Evolutionary conservation across 805 yeast genomes (phyloP).

Genomic region (Saturnispora gosingensis): DNA sequence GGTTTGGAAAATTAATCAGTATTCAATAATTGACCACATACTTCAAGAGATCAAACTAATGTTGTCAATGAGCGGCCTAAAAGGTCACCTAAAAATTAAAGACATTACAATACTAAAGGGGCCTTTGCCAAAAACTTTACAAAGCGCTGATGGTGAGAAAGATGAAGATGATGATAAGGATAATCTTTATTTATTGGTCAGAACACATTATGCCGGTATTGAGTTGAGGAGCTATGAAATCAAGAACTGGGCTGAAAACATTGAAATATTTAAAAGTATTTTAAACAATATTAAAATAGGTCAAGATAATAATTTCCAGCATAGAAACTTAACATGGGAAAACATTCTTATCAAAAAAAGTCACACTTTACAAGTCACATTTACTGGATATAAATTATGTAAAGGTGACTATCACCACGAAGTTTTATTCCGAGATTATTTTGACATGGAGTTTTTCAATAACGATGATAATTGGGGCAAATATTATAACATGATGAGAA

Average conservation of each 20-base stretch:
- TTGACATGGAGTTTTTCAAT: not conserved
- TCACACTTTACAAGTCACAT: not conserved
- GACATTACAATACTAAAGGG: not conserved
- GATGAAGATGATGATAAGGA: not conserved
- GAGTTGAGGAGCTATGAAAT: not conserved
- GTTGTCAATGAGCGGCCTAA: not conserved
- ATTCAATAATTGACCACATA: not conserved
- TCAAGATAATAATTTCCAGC: not conserved
- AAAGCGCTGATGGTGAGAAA: not conserved
- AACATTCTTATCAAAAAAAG: not conserved
- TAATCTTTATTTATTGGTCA: not conserved
- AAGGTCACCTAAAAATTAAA: not conserved
- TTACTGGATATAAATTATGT: not conserved
- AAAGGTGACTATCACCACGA: not conserved
- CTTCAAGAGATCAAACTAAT: not conserved
- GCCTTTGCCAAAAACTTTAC: not conserved
- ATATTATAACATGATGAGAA: not conserved
- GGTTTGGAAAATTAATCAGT: not conserved
- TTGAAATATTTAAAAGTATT: not conserved
- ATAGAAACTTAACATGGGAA: not conserved
- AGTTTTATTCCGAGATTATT: not conserved
- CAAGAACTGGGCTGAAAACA: not conserved
- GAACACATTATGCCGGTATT: not conserved
- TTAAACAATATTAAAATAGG: not conserved
- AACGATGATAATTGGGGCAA: not conserved